Percentiles rank a stretch among this genome's conserved stretches.
phyloP scores from a whole-genome alignment of 768 basidiomycete species.

The Leccinum ochraceum region DNA sequence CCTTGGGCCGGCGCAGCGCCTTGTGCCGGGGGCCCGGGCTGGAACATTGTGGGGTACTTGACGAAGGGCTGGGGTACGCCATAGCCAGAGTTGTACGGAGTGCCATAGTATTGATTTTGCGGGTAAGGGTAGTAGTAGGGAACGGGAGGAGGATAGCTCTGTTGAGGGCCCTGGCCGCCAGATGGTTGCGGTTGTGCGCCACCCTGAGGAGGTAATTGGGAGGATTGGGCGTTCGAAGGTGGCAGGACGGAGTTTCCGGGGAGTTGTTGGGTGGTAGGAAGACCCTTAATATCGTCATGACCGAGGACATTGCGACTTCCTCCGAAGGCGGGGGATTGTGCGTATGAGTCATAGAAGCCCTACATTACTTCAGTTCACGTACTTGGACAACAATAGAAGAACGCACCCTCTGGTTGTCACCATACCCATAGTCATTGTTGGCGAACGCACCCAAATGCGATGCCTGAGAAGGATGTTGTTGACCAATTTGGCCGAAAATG shows the following conservation, averaged over 20 bases:
- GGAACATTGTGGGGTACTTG: slow-evolving; percentile 79
- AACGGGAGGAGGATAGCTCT: slow-evolving; percentile 62
- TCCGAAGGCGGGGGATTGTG: slow-evolving; percentile 62
- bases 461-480: slow-evolving; percentile 53
- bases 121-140: slow-evolving; percentile 68
- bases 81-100: slow-evolving; percentile 63
- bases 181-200: slow-evolving; percentile 57
- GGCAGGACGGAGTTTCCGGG: slow-evolving; percentile 51
- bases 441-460: slow-evolving; percentile 56
- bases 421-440: slow-evolving; percentile 67
- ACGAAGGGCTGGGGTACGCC: slow-evolving; percentile 66
- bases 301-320: slow-evolving; percentile 59
- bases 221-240: slow-evolving; percentile 52
- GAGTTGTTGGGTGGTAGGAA: slow-evolving; percentile 60
- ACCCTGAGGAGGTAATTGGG: slow-evolving; percentile 51
- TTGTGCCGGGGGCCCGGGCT: slow-evolving; percentile 68
- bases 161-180: slow-evolving; percentile 64
- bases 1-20: slow-evolving; percentile 64
- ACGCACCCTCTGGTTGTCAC: slow-evolving; percentile 65
- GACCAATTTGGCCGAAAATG: slow-evolving; percentile 64
- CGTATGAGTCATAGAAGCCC: slow-evolving; percentile 80
- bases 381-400: background rate
- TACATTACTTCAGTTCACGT: slow-evolving; percentile 31
- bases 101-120: slow-evolving; percentile 75
- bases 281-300: slow-evolving; percentile 76